Evolutionary conservation across 2,329 filamentous ascomycete species (phyloP).

Genomic region (Didymella pomorum): DNA sequence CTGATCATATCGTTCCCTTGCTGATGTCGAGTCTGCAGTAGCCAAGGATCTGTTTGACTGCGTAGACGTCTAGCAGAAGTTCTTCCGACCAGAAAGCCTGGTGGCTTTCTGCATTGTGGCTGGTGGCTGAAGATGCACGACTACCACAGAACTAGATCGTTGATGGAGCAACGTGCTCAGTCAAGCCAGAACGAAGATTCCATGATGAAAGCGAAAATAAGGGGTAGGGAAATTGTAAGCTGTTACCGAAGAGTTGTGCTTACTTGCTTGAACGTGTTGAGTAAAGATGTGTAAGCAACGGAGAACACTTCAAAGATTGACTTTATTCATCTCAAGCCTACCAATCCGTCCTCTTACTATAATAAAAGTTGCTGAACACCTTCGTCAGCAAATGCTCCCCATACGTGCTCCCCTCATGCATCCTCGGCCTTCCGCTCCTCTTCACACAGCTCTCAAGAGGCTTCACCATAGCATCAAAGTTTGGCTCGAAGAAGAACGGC

Average conservation of each 20-base stretch:
- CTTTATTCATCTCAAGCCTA: constrained; percentile 9
- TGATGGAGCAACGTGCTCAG: too few relatives aligned
- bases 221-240: neutral
- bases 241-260: too few relatives aligned
- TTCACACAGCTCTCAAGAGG: constrained; percentile 51
- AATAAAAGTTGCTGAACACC: constrained; percentile 54
- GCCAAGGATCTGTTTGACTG: neutral
- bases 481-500: constrained; percentile 60
- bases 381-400: constrained; percentile 55
- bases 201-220: too few relatives aligned
- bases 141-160: too few relatives aligned
- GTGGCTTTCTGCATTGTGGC: too few relatives aligned
- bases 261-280: neutral
- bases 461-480: constrained; percentile 52
- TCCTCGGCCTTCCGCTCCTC: constrained; percentile 38
- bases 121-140: too few relatives aligned
- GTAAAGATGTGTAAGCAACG: neutral
- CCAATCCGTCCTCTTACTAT: constrained; percentile 40
- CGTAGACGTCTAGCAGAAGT: too few relatives aligned
- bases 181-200: too few relatives aligned
- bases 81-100: too few relatives aligned
- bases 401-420: constrained; percentile 50
- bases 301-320: too few relatives aligned
- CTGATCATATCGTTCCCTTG: neutral
- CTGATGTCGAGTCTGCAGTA: neutral